Conservation (phyloP, 495 filamentous ascomycete species). For the Daldinia caldariorum region DNA sequence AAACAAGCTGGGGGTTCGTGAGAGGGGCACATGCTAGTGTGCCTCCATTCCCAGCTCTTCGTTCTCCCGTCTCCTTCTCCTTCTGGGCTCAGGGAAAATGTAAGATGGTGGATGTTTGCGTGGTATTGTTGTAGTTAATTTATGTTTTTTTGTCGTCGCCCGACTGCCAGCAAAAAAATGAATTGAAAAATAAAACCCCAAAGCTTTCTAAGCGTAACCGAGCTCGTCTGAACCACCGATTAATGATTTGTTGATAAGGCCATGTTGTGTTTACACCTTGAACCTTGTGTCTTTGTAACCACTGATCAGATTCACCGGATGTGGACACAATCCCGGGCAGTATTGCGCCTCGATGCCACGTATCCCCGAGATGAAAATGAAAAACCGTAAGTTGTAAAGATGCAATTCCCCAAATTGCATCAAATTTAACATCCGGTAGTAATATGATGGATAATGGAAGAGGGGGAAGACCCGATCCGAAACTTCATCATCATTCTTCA, state of each 20-base stretch:
- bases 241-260: slow-evolving; percentile 16
- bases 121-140: slow-evolving; percentile 25
- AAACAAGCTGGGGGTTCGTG: slow-evolving; percentile 9
- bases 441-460: slow-evolving; percentile 3
- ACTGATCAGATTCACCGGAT: slow-evolving; percentile 19
- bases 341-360: slow-evolving; percentile 5
- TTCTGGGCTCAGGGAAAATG: slow-evolving; percentile 5
- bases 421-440: slow-evolving; percentile 17
- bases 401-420: slow-evolving; percentile 34
- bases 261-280: slow-evolving; percentile 8
- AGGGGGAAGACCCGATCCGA: slow-evolving; percentile 20
- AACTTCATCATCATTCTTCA: slow-evolving; percentile 11
- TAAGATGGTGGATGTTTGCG: slow-evolving; percentile 24
- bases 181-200: background rate
- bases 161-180: slow-evolving; percentile 1
- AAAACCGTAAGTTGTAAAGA: slow-evolving; percentile 10
- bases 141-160: background rate
- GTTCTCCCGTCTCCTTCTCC: background rate
- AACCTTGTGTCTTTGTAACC: slow-evolving; percentile 20
- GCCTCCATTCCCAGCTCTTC: slow-evolving; percentile 3
- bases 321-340: background rate
- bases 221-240: background rate
- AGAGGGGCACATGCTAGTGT: slow-evolving; percentile 13
- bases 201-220: background rate
- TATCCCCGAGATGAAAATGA: background rate